Conservation (phyloP, 179 eudicot species). For the Amaranthus tricolor region DNA sequence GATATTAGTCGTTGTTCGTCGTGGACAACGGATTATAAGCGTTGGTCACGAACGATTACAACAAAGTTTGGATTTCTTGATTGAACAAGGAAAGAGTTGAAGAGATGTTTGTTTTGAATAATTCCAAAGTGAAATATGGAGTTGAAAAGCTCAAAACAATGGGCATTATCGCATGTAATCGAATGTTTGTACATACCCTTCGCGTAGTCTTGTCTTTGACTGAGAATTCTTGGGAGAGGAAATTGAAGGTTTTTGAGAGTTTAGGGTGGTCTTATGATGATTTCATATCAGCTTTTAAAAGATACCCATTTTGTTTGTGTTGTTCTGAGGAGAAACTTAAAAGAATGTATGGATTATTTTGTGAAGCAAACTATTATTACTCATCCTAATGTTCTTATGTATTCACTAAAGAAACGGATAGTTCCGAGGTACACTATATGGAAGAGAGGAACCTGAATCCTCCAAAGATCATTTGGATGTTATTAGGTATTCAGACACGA, state of each 20-base stretch:
- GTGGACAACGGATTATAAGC: conserved; percentile 10
- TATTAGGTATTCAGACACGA: not conserved
- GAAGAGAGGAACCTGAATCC: not conserved
- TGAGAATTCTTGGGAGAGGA: no score
- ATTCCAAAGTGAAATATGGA: conserved; percentile 1
- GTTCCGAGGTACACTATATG: conserved; percentile 15
- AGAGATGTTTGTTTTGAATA: conserved; percentile 9
- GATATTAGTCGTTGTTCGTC: not conserved
- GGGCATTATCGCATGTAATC: conserved; percentile 7
- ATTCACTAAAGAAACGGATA: conserved; percentile 20
- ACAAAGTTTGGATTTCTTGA: conserved; percentile 7
- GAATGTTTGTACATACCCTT: conserved; percentile 9
- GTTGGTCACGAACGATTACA: not conserved
- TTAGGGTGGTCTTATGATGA: no score
- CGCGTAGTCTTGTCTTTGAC: conserved; percentile 7
- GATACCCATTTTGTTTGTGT: conserved; percentile 2
- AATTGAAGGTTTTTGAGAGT: no score
- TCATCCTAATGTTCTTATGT: conserved; percentile 20
- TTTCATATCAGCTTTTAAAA: conserved; percentile 5
- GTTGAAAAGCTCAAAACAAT: conserved; percentile 9
- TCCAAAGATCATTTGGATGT: conserved; percentile 12
- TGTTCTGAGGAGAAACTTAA: conserved; percentile 15
- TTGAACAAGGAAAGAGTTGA: conserved; percentile 6
- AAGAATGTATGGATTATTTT: conserved; percentile 8
- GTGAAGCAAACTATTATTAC: conserved; percentile 15